phyloP scores from a whole-genome alignment of 2,329 filamentous ascomycete species.

The Pseudogymnoascus pannorum region DNA sequence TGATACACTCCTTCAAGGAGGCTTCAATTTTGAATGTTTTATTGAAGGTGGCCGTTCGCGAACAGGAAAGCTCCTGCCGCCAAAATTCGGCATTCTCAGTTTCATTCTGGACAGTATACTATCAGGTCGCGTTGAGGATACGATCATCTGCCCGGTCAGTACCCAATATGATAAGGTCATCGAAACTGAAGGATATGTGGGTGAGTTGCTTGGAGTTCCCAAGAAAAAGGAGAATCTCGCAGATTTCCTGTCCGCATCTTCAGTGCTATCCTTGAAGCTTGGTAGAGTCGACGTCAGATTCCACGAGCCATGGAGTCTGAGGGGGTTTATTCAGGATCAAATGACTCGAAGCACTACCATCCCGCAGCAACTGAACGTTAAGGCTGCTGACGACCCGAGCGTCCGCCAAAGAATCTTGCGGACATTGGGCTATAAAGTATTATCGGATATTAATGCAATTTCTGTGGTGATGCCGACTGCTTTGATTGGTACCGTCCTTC shows the following conservation, averaged over 20 bases:
- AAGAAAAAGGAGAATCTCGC: slow-evolving; percentile 92
- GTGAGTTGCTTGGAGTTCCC: slow-evolving; percentile 83
- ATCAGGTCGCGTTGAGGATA: slow-evolving; percentile 80
- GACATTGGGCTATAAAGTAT: slow-evolving; percentile 83
- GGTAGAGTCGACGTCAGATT: slow-evolving; percentile 93
- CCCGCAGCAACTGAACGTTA: slow-evolving; percentile 40
- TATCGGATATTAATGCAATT: slow-evolving; percentile 90
- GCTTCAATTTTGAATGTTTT: slow-evolving; percentile 95
- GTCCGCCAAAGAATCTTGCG: slow-evolving; percentile 61
- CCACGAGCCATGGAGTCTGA: slow-evolving; percentile 89
- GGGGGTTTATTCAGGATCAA: slow-evolving; percentile 74
- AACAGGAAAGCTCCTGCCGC: slow-evolving; percentile 86
- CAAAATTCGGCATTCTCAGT: slow-evolving; percentile 90
- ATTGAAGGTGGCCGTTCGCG: slow-evolving; percentile 90
- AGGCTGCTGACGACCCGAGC: slow-evolving; percentile 34
- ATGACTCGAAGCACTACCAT: slow-evolving; percentile 49
- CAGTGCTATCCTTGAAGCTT: slow-evolving; percentile 78
- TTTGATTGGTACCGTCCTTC: slow-evolving; percentile 83
- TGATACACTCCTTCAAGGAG: slow-evolving; percentile 81
- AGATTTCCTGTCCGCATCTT: slow-evolving; percentile 81
- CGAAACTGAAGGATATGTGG: slow-evolving; percentile 94
- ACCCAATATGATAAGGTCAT: slow-evolving; percentile 99
- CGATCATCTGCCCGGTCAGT: slow-evolving; percentile 89
- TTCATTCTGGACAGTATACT: slow-evolving; percentile 88
- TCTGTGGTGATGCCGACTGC: slow-evolving; percentile 98